A percentile compares a stretch with the other conserved stretches of the same genome.
Conservation (phyloP, 164 flowering plant species). For the Liquidambar formosana region DNA sequence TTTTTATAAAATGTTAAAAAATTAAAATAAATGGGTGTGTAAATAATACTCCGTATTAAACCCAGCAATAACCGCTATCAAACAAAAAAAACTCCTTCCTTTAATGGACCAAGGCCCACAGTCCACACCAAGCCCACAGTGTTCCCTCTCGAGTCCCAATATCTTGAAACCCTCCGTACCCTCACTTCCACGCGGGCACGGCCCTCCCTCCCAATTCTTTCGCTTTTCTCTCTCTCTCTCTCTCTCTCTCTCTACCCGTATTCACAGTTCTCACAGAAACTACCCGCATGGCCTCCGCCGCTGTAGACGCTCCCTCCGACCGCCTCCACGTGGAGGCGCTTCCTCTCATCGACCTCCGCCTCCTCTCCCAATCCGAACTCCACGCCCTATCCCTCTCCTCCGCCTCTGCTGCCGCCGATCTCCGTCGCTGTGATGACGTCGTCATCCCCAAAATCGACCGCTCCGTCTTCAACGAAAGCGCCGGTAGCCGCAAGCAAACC, state of each 20-base stretch:
- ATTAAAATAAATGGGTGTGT: no score
- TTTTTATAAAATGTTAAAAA: no score
- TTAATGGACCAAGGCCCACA: no score
- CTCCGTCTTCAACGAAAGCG: constrained; percentile 83
- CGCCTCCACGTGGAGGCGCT: constrained; percentile 39
- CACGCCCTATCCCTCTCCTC: constrained; percentile 58
- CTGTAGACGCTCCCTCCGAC: constrained; percentile 26
- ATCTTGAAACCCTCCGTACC: no score
- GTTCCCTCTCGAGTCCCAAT: no score
- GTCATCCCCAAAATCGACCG: constrained; percentile 78
- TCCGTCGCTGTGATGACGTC: constrained; percentile 41
- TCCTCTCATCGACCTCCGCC: constrained; percentile 71
- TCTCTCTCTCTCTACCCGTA: not conserved
- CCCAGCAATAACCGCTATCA: no score
- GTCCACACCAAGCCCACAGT: no score
- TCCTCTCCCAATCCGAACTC: constrained; percentile 78
- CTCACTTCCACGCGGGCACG: no score
- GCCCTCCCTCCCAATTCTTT: no score
- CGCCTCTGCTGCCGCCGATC: constrained; percentile 33
- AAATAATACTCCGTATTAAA: no score
- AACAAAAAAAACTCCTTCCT: no score
- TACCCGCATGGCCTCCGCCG: constrained; percentile 40
- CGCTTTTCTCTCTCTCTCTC: not conserved
- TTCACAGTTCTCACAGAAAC: not conserved
- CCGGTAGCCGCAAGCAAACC: constrained; percentile 89